Conservation (phyloP, 2,329 filamentous ascomycete genomes). For the Ophiostoma australiae region DNA sequence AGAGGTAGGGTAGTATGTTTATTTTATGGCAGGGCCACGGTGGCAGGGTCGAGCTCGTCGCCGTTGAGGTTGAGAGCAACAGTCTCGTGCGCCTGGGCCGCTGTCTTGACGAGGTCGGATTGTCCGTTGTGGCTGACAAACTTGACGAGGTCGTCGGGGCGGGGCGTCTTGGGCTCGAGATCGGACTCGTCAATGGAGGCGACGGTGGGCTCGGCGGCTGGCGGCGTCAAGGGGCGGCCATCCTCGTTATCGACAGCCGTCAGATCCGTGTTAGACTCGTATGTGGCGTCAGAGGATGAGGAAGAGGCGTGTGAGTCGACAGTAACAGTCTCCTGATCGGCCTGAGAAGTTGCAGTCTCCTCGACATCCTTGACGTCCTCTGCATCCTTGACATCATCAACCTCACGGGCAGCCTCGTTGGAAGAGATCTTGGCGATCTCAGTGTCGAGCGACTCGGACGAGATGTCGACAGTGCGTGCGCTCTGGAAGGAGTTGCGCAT, state of each 20-base stretch:
- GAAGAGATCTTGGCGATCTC: background rate
- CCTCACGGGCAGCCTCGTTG: background rate
- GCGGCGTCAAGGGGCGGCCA: conserved; percentile 12
- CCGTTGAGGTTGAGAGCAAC: conserved; percentile 20
- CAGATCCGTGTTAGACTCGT: conserved; percentile 19
- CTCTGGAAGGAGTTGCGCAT: conserved; percentile 45
- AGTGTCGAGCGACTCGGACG: conserved; percentile 1
- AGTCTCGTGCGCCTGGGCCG: background rate
- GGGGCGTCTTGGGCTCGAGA: conserved; percentile 27
- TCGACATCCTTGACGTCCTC: background rate
- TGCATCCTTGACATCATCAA: background rate
- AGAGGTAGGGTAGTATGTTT: too few relatives aligned
- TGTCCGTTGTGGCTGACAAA: background rate
- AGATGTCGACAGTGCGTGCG: background rate
- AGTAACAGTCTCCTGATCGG: background rate
- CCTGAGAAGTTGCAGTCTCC: background rate
- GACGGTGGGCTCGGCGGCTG: conserved; percentile 21
- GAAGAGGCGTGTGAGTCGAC: background rate
- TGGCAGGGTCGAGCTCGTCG: conserved; percentile 20
- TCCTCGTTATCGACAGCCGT: conserved; percentile 12
- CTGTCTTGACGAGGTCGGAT: background rate
- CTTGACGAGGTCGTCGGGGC: conserved; percentile 21
- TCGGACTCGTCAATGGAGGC: conserved; percentile 26
- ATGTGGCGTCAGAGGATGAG: conserved; percentile 1
- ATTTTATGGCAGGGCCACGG: conserved; percentile 20